Evolutionary conservation across 1,139 yeast genomes (phyloP).

Genomic region (Geotrichum fermentans): DNA sequence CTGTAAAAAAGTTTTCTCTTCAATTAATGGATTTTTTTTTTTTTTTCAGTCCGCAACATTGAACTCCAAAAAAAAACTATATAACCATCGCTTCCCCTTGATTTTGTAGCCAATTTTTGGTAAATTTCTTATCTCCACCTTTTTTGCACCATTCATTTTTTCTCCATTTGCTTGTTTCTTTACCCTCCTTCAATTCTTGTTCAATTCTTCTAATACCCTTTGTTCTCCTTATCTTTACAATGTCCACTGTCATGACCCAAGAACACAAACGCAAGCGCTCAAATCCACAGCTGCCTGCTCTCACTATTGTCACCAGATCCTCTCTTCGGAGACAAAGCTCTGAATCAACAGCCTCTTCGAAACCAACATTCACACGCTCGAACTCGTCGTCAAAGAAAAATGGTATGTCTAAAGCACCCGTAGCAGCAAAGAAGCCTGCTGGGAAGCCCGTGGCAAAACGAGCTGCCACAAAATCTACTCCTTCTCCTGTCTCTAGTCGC

Average conservation of each 20-base stretch:
- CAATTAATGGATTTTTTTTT: not conserved
- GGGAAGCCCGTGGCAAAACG: not conserved
- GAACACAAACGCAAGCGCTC: slow-evolving; percentile 8
- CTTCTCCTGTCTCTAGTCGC: slow-evolving; percentile 2
- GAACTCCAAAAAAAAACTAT: too few relatives aligned
- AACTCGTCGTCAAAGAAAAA: not conserved
- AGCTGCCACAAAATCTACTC: not conserved
- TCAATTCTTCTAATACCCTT: not conserved
- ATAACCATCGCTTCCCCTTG: too few relatives aligned
- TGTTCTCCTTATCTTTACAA: not conserved
- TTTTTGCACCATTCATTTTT: slow-evolving; percentile 2
- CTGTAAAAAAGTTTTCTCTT: too few relatives aligned
- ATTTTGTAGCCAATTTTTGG: too few relatives aligned
- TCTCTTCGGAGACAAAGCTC: slow-evolving; percentile 1
- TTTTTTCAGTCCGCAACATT: not conserved
- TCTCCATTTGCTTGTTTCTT: not conserved
- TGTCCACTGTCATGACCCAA: not conserved
- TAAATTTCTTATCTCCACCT: too few relatives aligned
- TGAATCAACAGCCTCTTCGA: not conserved
- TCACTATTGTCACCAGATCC: slow-evolving; percentile 8
- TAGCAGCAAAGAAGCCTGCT: not conserved
- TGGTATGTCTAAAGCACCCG: not conserved
- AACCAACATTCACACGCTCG: not conserved
- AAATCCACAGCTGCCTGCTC: slow-evolving; percentile 6
- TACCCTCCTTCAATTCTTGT: not conserved